Percentiles rank a stretch among this genome's conserved stretches.
phyloP scores from a whole-genome alignment of 345 rosid species.

The Citrus glauca region DNA sequence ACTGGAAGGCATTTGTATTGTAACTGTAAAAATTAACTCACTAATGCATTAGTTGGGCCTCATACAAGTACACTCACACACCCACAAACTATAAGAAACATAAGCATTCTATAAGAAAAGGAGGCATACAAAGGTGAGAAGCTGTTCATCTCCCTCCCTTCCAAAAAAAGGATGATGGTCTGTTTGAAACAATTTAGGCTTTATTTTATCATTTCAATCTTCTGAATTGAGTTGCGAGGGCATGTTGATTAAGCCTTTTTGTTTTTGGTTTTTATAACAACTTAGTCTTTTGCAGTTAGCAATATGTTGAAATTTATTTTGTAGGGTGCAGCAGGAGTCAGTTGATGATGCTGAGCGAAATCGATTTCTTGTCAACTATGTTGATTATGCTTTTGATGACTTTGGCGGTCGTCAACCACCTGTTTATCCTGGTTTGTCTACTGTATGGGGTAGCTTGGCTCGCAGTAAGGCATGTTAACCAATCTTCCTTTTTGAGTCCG shows the following conservation, averaged over 20 bases:
- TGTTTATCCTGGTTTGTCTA: constrained; percentile 95
- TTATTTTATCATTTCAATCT: not conserved
- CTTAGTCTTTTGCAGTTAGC: constrained; percentile 12
- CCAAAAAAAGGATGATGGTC: not conserved
- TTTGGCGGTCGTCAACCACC: constrained; percentile 99
- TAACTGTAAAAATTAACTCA: not conserved
- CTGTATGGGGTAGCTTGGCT: constrained; percentile 99
- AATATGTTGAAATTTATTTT: constrained; percentile 14
- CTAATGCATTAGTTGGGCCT: not conserved
- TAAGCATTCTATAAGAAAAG: not conserved
- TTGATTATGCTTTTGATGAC: constrained; percentile 96
- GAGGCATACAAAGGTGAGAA: not conserved
- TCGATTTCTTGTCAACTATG: constrained; percentile 88
- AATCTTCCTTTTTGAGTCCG: not conserved
- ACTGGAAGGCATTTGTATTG: not conserved
- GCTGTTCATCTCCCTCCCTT: not conserved
- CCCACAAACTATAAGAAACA: not conserved
- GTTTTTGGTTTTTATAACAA: constrained; percentile 6
- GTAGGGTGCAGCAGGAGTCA: constrained; percentile 98
- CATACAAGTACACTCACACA: not conserved
- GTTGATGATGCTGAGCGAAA: constrained; percentile 96
- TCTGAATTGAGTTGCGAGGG: not conserved
- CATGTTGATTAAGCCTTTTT: not conserved
- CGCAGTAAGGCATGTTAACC: constrained; percentile 76
- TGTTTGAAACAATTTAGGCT: not conserved